Evolutionary conservation across 768 basidiomycete species (phyloP), one percentile per base, ranked within the genome.

Genomic region (Lentinula aciculospora): DNA sequence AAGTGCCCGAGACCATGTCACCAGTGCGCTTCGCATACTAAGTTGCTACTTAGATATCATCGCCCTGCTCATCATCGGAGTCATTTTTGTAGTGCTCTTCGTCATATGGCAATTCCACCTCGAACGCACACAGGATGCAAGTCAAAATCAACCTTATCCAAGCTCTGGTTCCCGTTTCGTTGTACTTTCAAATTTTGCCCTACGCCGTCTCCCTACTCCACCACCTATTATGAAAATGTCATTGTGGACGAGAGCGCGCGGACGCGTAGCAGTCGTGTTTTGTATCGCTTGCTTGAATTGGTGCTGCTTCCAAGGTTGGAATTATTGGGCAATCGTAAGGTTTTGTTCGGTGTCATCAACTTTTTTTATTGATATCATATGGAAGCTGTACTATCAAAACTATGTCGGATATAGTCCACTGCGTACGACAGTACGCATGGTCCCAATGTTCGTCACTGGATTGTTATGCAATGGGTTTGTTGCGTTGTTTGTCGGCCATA

Each of bases 391-490:
- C 65, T 92, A 89, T 66, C 88, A 92, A 64, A 76, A 81, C 47
- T 92, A 84, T 65, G 61, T 76, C 13, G 63, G 70, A 0, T 75
- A 84, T 4, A 75, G 69, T 0, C 84, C 89, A 0, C 70, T 92
- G 15, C 70, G 74, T 12, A 81, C 86, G 0, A 87, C 89, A 68
- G 60, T 88, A 21, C 81, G 88, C 2, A 70, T 92, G 50, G 58
- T 91, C 1, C 90, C 90, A 0, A 89, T 88, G 86, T 80, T 81
- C 29, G 64, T 91, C 17, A 79, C 78, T 17, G 90, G 91, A 3
- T 57, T 83, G 5, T 37, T 80, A 3, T 86, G 85, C 63, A 91
- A 90, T 64, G 60, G 85, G 29, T 66, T 88, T 53, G 81, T 92
- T 17, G 87, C 84, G 0, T 53, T 85, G 23, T 73, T 84, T 46